Conservation (phyloP, 1,284 basidiomycete species). For the Leccinum subspadiceum region DNA sequence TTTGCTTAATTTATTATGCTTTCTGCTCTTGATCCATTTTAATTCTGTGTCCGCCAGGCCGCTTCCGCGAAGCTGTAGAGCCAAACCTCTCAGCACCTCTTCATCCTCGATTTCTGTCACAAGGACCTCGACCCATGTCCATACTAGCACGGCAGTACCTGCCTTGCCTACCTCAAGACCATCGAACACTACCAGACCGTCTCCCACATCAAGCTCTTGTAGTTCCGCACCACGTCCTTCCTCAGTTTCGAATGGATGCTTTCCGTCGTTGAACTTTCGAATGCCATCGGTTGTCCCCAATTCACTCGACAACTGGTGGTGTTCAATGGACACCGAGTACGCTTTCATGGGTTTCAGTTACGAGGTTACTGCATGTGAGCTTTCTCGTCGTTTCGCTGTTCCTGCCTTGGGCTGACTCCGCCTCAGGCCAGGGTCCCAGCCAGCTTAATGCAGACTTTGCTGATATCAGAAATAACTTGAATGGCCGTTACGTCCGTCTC, state of each 20-base stretch:
- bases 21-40: constrained; percentile 10
- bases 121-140: background rate
- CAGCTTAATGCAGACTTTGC: constrained; percentile 59
- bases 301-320: constrained; percentile 64
- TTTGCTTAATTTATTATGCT: background rate
- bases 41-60: constrained; percentile 11
- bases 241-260: constrained; percentile 36
- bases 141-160: background rate
- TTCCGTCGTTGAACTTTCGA: constrained; percentile 55
- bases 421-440: constrained; percentile 45
- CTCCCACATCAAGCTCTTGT: background rate
- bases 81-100: background rate
- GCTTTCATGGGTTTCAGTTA: constrained; percentile 75
- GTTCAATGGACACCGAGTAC: constrained; percentile 57
- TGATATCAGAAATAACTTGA: constrained; percentile 58
- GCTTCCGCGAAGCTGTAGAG: constrained; percentile 15
- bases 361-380: constrained; percentile 58
- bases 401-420: background rate
- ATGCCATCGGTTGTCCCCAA: constrained; percentile 52
- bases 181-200: background rate
- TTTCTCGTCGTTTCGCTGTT: background rate
- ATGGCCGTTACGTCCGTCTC: constrained; percentile 68
- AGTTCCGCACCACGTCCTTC: background rate
- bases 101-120: background rate
- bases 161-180: background rate